Base-by-base conservation (phyloP, 768 basidiomycete species). In the Candolleomyces eurysporus region DNA sequence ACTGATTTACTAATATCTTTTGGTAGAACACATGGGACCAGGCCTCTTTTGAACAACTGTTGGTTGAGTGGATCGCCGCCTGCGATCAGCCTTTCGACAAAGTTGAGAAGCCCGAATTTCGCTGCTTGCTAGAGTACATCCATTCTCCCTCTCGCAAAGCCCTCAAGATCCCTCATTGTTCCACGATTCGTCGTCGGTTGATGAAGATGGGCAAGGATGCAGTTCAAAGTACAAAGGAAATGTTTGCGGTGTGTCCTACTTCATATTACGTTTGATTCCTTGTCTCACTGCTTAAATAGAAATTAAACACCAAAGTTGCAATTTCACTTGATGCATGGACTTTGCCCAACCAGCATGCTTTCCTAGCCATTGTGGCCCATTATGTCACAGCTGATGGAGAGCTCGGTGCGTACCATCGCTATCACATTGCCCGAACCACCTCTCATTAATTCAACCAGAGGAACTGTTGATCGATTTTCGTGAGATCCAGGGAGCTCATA, bases 401-500 rank as follows among this genome's bases (percentile, higher is more conserved):
- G 19, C 48, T 49, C 5, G 48, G 4, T 49, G 19, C n/a, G 8
- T 49, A 45, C 43, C 43, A 14, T 45, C 4, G 14, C 43, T 14
- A 13, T 45, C 43, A 45, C 43, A 45, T 45, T 45, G 43, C n/a
- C 14, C 4, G 13, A n/a, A 45, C 43, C 14, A 45, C n/a, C 43
- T n/a, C 14, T 45, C 48, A 17, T 22, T 52, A 26, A 26, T 26
- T 26, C 4, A 26, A 26, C 2, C 26, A 77, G 75, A 76, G 58
- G 76, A 78, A 53, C 40, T 71, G 0, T 59, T 78, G 0, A 76
- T 78, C 54, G 75, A 77, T 60, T 77, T 78, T 49, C 48, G 66
- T 3, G 72, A 78, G 64, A 61, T 78, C 14, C 43, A 72, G 2
- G 70, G 75, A 4, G 69, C 72, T 51, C 75, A 78, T 58, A 68